phyloP scores from a whole-genome alignment of 805 yeast species.

The Schwanniomyces sp. region DNA sequence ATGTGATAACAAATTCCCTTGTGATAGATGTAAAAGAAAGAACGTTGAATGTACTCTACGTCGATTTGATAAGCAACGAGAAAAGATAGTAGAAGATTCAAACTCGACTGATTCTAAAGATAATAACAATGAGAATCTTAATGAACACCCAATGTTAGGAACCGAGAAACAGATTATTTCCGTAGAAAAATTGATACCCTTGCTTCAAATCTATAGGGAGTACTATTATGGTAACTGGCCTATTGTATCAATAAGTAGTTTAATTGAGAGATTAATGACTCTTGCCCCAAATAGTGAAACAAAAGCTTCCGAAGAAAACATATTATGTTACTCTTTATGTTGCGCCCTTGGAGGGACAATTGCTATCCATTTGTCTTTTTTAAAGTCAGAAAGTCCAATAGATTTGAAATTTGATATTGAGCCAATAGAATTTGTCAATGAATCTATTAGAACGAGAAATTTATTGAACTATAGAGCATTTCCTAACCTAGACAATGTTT shows the following conservation, averaged over 20 bases:
- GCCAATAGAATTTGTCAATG: constrained; percentile 18
- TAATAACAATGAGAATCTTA: background rate
- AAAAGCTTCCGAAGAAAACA: background rate
- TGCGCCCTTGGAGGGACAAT: constrained; percentile 41
- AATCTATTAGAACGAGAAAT: constrained; percentile 28
- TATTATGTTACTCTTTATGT: constrained; percentile 22
- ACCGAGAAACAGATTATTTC: constrained; percentile 1
- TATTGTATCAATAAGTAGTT: constrained; percentile 22
- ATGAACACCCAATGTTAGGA: background rate
- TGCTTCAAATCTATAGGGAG: constrained; percentile 36
- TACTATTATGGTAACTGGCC: constrained; percentile 46
- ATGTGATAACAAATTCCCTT: constrained; percentile 31
- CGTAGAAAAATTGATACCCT: constrained; percentile 28
- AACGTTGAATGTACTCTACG: constrained; percentile 31
- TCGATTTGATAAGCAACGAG: constrained; percentile 32
- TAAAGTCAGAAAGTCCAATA: constrained; percentile 9
- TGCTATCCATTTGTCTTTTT: constrained; percentile 20
- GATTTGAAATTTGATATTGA: background rate
- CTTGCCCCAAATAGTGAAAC: background rate
- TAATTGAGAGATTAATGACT: background rate
- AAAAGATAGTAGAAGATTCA: constrained; percentile 22
- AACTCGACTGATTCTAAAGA: background rate
- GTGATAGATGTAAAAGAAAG: constrained; percentile 28
- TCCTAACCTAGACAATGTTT: constrained; percentile 28
- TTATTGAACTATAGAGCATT: constrained; percentile 23